phyloP scores from a whole-genome alignment of 305 asterid species.

The Nicotiana rustica region DNA sequence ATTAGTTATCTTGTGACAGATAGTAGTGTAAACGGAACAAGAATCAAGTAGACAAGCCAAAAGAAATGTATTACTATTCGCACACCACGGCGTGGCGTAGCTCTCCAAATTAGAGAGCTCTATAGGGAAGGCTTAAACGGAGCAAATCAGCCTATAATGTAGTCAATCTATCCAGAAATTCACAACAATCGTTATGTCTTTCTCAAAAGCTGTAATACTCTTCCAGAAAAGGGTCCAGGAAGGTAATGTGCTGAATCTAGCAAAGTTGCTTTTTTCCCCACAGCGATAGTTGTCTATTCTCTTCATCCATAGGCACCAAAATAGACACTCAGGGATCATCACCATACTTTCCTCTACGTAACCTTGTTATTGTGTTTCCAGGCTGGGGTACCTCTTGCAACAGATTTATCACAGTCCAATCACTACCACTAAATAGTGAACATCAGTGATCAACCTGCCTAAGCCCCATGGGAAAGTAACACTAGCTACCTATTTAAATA shows the following conservation, averaged over 20 bases:
- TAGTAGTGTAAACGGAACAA: neutral
- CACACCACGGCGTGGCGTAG: neutral
- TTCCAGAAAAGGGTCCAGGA: neutral
- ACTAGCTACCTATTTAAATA: neutral
- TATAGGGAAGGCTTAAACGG: neutral
- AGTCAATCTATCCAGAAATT: slow-evolving; percentile 11
- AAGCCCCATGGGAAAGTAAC: neutral
- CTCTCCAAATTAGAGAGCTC: neutral
- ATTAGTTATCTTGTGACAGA: neutral
- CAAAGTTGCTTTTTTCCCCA: neutral
- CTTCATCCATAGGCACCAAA: neutral
- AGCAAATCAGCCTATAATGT: neutral
- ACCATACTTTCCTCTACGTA: neutral
- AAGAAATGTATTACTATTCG: neutral
- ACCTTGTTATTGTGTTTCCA: slow-evolving; percentile 24
- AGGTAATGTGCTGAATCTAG: neutral
- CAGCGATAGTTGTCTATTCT: slow-evolving; percentile 19
- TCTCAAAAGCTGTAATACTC: neutral
- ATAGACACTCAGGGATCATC: neutral
- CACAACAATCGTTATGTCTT: slow-evolving; percentile 1
- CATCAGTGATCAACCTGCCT: slow-evolving; percentile 16
- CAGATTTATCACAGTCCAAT: slow-evolving; percentile 7
- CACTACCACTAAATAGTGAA: neutral
- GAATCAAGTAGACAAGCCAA: neutral
- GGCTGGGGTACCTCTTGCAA: neutral